A percentile compares a stretch with the other conserved stretches of the same genome.
Evolutionary conservation across 495 filamentous ascomycete species (phyloP).

Genomic region (Neurospora sp.): DNA sequence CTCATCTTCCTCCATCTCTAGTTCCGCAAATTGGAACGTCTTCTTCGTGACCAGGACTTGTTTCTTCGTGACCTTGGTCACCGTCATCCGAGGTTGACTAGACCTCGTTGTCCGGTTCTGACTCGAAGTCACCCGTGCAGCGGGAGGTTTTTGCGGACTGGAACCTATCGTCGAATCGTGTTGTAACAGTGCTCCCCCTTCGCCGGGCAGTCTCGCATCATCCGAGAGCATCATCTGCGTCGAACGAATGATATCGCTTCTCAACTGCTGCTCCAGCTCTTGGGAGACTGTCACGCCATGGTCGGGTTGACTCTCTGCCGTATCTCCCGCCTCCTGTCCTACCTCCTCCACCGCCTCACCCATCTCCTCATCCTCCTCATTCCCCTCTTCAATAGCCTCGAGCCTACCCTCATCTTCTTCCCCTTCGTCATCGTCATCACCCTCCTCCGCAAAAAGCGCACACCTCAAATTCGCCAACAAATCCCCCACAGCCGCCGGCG

Average conservation of each 20-base stretch:
- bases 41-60: background rate
- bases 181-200: background rate
- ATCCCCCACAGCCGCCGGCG: slow-evolving; percentile 36
- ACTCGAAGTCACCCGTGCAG: background rate
- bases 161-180: background rate
- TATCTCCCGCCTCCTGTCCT: background rate
- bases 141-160: background rate
- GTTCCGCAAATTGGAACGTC: background rate
- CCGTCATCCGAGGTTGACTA: background rate
- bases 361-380: slow-evolving; percentile 1
- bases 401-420: slow-evolving; percentile 7
- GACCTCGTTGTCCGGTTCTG: background rate
- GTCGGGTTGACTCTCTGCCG: background rate
- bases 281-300: slow-evolving; percentile 27
- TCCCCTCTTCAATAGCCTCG: background rate
- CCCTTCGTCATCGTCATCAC: slow-evolving; percentile 2
- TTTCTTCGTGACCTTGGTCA: background rate
- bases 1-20: background rate
- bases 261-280: slow-evolving; percentile 36
- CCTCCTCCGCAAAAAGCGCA: slow-evolving; percentile 26
- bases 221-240: slow-evolving; percentile 20
- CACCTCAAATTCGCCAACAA: slow-evolving; percentile 36
- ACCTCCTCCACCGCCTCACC: background rate
- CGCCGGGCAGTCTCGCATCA: background rate
- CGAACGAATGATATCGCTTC: slow-evolving; percentile 32